Base-by-base conservation (phyloP, 495 filamentous ascomycete species). In the Pyrenopolyporus hunteri region DNA sequence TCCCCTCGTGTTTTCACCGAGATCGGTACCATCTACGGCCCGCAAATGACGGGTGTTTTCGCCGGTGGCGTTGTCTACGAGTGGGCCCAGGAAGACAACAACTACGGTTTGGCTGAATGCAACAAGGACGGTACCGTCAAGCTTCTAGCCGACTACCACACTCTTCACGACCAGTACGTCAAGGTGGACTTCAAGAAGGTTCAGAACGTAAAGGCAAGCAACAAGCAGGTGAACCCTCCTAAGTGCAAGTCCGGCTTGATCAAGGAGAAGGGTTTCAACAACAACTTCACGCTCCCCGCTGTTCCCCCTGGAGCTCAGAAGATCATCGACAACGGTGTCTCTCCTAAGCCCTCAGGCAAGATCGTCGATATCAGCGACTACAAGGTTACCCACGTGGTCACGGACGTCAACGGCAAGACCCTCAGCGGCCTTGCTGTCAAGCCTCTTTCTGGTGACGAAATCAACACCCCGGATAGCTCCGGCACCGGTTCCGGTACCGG, bases 1-100 rank as follows among this genome's bases (percentile, higher is more conserved):
- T 74, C 76, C 31, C 92, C 93, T 13, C 90, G 94, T 69, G 62
- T 84, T 59, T 98, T 96, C 79, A 85, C 84, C 58, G 93, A 98
- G 73, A 88, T 97, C 11, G 75, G 76, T 49, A 82, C 87, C 36
- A 80, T 98, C 65, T 97, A 98, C 74, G 83, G 91, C 53, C 60
- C 79, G 20, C 73, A 94, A 46, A 96, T 98, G 91, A 88, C 84
- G 19, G 75, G 76, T 53, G 78, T 86, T 29, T 87, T 97, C 75
- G 90, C 88, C 19, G 93, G 93, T 57, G 93, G 94, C 60, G 75
- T 98, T 28, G 87, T 97, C 36, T 96, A 96, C 77, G 88, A 96
- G 74, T 96, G 84, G 75, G 87, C 85, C 13, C 78, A 95, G 74
- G 91, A 95, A 68, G 54, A 59, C 2, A 82, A 81, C 49, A 77